Evolutionary conservation across 495 filamentous ascomycete genomes (phyloP).

Genomic region (Cladorrhinum samala): DNA sequence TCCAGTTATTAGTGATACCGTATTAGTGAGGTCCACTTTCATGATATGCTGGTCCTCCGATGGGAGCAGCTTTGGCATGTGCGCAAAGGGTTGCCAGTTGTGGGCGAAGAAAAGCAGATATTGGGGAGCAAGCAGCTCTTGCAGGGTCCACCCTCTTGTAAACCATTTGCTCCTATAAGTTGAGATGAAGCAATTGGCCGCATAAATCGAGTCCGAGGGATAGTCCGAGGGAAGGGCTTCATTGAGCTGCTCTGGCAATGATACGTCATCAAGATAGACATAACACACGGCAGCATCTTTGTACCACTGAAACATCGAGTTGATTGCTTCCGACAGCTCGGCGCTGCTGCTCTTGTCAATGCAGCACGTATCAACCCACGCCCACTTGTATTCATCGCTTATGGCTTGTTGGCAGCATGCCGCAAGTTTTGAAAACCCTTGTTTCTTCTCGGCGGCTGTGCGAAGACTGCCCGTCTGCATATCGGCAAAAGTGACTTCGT

Average conservation of each 20-base stretch:
- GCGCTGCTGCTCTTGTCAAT: not conserved
- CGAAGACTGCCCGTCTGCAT: not conserved
- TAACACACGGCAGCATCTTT: not conserved
- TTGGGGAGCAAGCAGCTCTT: not conserved
- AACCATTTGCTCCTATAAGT: not conserved
- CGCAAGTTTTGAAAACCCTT: not conserved
- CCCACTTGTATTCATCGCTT: not conserved
- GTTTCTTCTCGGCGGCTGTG: not conserved
- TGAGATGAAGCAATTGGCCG: no score
- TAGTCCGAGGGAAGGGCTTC: no score
- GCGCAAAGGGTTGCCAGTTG: not conserved
- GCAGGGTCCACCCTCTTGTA: not conserved
- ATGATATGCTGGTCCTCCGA: not conserved
- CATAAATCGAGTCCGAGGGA: no score
- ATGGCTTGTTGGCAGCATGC: not conserved
- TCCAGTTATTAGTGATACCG: not conserved
- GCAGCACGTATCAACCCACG: not conserved
- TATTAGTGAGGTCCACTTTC: not conserved
- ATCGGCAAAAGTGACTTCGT: not conserved
- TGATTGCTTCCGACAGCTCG: not conserved
- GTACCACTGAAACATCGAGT: not conserved
- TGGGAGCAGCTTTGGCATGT: not conserved
- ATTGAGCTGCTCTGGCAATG: not conserved
- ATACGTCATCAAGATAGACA: not conserved
- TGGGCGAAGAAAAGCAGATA: not conserved